These are phyloP conservation scores for Cladobotryum protrusum DNA, from an alignment of 2,329 filamentous ascomycete genomes.

Conservation along the genomic window DNA sequence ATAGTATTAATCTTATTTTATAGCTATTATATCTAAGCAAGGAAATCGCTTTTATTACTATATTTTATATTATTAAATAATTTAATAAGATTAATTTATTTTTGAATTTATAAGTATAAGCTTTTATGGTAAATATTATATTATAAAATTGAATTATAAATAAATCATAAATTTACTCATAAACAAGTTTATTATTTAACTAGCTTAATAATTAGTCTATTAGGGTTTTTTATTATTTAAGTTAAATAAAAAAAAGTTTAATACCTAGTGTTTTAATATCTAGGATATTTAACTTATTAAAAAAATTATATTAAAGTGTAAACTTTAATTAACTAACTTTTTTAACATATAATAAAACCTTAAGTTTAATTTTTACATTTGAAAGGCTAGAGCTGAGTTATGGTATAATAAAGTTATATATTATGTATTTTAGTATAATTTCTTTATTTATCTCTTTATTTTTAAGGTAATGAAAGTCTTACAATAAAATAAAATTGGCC, in stretches of 20 bases:
- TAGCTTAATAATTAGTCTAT: not conserved
- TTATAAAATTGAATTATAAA: not conserved
- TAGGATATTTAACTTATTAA: no score
- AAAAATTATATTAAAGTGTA: no score
- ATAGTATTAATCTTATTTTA: no score
- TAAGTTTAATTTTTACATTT: no score
- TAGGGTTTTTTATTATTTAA: slow-evolving; percentile 4
- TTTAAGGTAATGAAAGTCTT: not conserved
- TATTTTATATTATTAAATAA: not conserved
- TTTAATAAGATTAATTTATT: not conserved
- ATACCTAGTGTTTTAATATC: no score
- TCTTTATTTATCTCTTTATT: not conserved
- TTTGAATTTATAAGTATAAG: no score
- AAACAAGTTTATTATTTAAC: not conserved
- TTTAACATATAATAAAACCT: no score
- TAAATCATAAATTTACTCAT: not conserved
- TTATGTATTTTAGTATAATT: no score
- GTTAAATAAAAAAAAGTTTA: not conserved
- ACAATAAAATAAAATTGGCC: no score
- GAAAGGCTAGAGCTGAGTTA: no score
- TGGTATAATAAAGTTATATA: no score
- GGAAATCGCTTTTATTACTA: not conserved
- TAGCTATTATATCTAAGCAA: not conserved
- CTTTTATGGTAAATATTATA: not conserved
- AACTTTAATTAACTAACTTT: no score